A percentile compares a stretch with the other conserved stretches of the same genome.
Conservation (phyloP, 192 early-diverging fungal species). For the Coemansia sp. region DNA sequence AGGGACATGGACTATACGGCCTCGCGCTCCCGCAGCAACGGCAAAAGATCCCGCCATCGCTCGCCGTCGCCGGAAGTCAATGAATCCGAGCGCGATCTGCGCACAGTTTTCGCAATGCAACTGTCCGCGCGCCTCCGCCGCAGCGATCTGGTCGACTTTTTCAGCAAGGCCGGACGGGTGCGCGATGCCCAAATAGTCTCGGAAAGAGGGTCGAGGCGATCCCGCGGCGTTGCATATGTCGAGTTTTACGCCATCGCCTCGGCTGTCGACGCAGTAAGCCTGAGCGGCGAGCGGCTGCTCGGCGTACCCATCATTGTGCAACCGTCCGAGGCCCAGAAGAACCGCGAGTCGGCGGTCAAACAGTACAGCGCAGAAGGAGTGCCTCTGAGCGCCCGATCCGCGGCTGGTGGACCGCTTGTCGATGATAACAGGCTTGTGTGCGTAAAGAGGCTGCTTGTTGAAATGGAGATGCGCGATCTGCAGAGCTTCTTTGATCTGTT, state of each 20-base stretch:
- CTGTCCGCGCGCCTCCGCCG: conserved; percentile 77
- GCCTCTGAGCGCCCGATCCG: conserved; percentile 8
- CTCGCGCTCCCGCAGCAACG: conserved; percentile 17
- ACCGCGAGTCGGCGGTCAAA: conserved; percentile 65
- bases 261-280: conserved; percentile 79
- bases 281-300: conserved; percentile 85
- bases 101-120: conserved; percentile 96
- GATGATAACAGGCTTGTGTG: conserved; percentile 58
- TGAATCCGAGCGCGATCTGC: conserved; percentile 79
- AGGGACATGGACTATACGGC: not conserved
- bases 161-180: conserved; percentile 77
- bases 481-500: conserved; percentile 79
- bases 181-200: conserved; percentile 85
- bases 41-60: conserved; percentile 3
- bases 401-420: not conserved
- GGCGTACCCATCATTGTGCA: conserved; percentile 94
- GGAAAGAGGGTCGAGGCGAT: conserved; percentile 81
- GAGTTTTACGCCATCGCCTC: conserved; percentile 91
- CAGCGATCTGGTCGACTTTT: conserved; percentile 88
- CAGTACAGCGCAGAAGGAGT: conserved; percentile 32
- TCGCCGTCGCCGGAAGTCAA: conserved; percentile 72
- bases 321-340: conserved; percentile 92
- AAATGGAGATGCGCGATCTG: conserved; percentile 75
- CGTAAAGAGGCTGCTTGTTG: conserved; percentile 66
- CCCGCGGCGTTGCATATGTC: conserved; percentile 94